Conservation (phyloP, 768 basidiomycete genomes). For the Mycena filopes region DNA sequence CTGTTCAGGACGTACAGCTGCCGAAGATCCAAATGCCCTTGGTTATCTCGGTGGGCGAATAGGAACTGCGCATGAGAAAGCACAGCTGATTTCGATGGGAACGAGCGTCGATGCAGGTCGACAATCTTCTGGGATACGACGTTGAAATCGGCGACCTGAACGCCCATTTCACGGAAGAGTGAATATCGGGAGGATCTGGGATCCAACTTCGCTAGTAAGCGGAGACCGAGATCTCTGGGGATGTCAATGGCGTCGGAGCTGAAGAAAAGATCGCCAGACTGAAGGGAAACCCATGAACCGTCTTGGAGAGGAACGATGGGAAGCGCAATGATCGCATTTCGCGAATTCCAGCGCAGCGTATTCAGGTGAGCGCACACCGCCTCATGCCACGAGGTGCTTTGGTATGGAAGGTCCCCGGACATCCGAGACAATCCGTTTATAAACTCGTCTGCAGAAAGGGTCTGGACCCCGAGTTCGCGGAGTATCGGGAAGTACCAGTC, state of each 20-base stretch:
- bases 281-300: conserved; percentile 2
- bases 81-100: background rate
- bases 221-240: conserved; percentile 1
- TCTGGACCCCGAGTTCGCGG: background rate
- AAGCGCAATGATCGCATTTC: background rate
- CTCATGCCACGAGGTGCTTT: conserved; percentile 3
- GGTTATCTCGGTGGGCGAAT: conserved; percentile 9
- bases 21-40: background rate
- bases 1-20: conserved; percentile 1
- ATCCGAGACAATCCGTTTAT: background rate
- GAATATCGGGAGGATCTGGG: background rate
- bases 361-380: background rate
- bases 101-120: background rate
- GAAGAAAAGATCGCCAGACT: conserved; percentile 6
- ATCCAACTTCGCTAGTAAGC: conserved; percentile 11
- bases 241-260: conserved; percentile 4
- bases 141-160: background rate
- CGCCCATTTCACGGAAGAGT: background rate
- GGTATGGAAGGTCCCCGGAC: background rate
- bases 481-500: background rate
- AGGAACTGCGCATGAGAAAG: conserved; percentile 15
- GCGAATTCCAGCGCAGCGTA: background rate
- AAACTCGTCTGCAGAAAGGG: background rate
- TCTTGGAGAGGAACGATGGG: conserved; percentile 12
- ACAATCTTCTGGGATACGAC: background rate